A percentile compares a stretch with the other conserved stretches of the same genome.
These are phyloP conservation scores for Plantago coronopus DNA, from an alignment of 305 asterid genomes.

Conservation along the genomic window DNA sequence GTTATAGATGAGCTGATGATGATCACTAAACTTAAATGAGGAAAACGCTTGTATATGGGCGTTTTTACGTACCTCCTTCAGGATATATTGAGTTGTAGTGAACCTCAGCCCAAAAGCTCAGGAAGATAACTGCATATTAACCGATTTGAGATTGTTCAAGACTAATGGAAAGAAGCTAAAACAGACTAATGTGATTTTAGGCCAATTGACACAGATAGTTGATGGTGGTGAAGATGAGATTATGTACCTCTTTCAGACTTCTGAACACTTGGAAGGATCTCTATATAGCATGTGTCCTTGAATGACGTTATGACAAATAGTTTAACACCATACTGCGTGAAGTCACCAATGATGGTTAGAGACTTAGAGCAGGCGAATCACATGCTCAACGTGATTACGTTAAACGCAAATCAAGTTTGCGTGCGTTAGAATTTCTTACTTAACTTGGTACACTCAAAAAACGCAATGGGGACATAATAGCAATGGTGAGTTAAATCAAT, in stretches of 20 bases:
- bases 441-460: too few species aligned
- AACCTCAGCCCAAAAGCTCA: slow-evolving; percentile 92
- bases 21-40: neutral
- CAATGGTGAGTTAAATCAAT: neutral
- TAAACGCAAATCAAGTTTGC: neutral
- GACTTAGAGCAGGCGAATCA: slow-evolving; percentile 25
- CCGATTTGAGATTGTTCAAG: neutral
- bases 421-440: too few species aligned
- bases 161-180: neutral
- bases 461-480: too few species aligned
- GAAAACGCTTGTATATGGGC: neutral
- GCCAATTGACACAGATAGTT: neutral
- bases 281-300: slow-evolving; percentile 93
- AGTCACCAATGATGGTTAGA: slow-evolving; percentile 30
- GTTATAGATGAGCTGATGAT: neutral
- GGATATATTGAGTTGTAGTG: slow-evolving; percentile 88
- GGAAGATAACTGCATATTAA: slow-evolving; percentile 56
- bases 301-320: slow-evolving; percentile 89
- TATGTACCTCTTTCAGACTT: slow-evolving; percentile 81
- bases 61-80: slow-evolving; percentile 55
- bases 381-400: slow-evolving; percentile 3
- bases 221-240: neutral
- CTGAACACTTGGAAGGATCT: slow-evolving; percentile 72
- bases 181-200: neutral
- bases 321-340: slow-evolving; percentile 86